Conservation (phyloP, 441 rosid species). For the Brassica hybrid region DNA sequence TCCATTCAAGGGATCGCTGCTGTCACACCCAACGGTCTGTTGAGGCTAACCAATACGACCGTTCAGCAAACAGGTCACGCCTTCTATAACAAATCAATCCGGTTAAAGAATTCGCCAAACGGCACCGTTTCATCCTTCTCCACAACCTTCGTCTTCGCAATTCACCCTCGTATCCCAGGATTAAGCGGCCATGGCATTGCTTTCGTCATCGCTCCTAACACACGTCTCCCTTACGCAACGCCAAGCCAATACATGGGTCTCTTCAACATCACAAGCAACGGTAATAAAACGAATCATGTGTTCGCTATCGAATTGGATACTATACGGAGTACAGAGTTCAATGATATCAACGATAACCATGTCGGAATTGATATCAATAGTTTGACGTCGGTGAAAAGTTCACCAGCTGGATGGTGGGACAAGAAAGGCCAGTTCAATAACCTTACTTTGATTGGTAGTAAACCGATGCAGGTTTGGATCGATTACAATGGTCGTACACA, state of each 20-base stretch:
- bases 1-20: conserved; percentile 50
- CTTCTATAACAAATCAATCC: conserved; percentile 23
- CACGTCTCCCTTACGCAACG: conserved; percentile 38
- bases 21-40: conserved; percentile 49
- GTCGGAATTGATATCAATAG: conserved; percentile 71
- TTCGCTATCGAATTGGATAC: conserved; percentile 82
- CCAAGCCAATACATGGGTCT: conserved; percentile 75
- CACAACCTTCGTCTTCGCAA: conserved; percentile 28
- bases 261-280: conserved; percentile 51
- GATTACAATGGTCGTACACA: conserved; percentile 59
- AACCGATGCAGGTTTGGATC: conserved; percentile 64
- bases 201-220: conserved; percentile 47
- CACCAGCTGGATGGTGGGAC: conserved; percentile 48
- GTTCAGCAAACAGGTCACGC: conserved; percentile 47
- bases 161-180: not conserved
- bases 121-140: conserved; percentile 10
- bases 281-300: conserved; percentile 58
- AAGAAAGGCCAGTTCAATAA: conserved; percentile 42
- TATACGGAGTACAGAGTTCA: conserved; percentile 55
- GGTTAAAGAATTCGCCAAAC: conserved; percentile 34
- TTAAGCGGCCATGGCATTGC: conserved; percentile 53
- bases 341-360: conserved; percentile 67
- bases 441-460: conserved; percentile 62
- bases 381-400: conserved; percentile 54
- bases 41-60: conserved; percentile 54